phyloP scores from a whole-genome alignment of 1,284 basidiomycete genomes.

The Cerrena zonata region DNA sequence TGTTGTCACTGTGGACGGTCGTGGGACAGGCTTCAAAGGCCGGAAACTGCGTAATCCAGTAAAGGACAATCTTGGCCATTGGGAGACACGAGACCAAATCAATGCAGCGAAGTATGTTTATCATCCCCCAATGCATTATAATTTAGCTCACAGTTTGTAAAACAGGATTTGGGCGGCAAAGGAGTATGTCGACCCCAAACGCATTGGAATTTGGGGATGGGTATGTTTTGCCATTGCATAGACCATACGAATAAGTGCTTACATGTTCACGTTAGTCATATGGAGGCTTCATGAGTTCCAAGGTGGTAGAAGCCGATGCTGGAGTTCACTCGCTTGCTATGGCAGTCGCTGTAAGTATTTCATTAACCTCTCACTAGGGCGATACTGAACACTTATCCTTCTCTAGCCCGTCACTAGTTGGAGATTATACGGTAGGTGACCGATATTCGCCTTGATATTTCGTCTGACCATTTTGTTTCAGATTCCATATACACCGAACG shows the following conservation, averaged over 20 bases:
- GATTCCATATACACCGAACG: slow-evolving; percentile 91
- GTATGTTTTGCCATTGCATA: too few relatives aligned
- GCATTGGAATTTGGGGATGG: slow-evolving; percentile 95
- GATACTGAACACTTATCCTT: not conserved
- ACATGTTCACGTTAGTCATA: slow-evolving; percentile 56
- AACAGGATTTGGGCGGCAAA: slow-evolving; percentile 67
- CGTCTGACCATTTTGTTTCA: slow-evolving; percentile 23
- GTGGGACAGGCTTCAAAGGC: slow-evolving; percentile 92
- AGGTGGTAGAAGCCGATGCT: slow-evolving; percentile 81
- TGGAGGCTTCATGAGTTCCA: slow-evolving; percentile 89
- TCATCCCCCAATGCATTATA: not conserved
- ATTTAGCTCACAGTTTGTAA: not conserved
- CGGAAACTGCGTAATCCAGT: slow-evolving; percentile 77
- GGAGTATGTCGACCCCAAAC: slow-evolving; percentile 71
- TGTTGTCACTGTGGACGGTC: slow-evolving; percentile 82
- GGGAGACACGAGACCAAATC: slow-evolving; percentile 84
- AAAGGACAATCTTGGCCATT: slow-evolving; percentile 78
- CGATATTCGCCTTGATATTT: not conserved
- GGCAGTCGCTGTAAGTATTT: slow-evolving; percentile 71
- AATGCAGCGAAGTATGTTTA: slow-evolving; percentile 68
- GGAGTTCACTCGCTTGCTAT: slow-evolving; percentile 85
- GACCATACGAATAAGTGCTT: too few relatives aligned
- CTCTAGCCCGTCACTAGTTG: slow-evolving; percentile 84
- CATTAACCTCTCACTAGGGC: not conserved
- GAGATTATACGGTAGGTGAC: slow-evolving; percentile 69